Evolutionary conservation across 148 eudicot species (phyloP).

Genomic region (Vaccinium vitisidaea): DNA sequence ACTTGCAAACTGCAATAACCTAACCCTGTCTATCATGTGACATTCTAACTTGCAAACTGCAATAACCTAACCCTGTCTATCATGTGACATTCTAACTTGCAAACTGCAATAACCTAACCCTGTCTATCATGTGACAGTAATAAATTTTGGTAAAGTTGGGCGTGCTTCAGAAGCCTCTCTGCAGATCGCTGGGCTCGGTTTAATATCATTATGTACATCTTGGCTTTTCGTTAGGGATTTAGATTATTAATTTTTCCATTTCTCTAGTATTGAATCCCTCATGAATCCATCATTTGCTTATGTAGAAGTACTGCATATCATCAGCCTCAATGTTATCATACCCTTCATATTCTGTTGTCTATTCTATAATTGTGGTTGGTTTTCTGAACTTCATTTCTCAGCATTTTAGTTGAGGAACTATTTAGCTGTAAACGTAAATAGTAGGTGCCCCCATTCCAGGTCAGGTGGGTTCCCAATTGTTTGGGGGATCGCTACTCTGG

Average conservation of each 20-base stretch:
- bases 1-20: slow-evolving; percentile 2
- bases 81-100: no score
- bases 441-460: not conserved
- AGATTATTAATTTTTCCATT: not conserved
- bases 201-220: not conserved
- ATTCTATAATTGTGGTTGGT: not conserved
- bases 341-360: not conserved
- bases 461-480: no score
- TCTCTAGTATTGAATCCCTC: not conserved
- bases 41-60: slow-evolving; percentile 8
- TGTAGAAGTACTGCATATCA: not conserved
- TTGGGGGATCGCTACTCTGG: no score
- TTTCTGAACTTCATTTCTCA: not conserved
- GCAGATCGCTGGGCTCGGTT: not conserved
- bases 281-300: not conserved
- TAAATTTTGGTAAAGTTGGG: not conserved
- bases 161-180: not conserved
- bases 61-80: not conserved
- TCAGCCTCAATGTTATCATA: not conserved
- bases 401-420: not conserved
- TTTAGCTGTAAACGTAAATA: not conserved
- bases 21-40: no score
- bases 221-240: not conserved
- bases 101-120: not conserved
- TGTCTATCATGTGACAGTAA: not conserved